These are phyloP conservation scores for Raphanus hybrid DNA, from an alignment of 441 rosid species.

Conservation along the genomic window DNA sequence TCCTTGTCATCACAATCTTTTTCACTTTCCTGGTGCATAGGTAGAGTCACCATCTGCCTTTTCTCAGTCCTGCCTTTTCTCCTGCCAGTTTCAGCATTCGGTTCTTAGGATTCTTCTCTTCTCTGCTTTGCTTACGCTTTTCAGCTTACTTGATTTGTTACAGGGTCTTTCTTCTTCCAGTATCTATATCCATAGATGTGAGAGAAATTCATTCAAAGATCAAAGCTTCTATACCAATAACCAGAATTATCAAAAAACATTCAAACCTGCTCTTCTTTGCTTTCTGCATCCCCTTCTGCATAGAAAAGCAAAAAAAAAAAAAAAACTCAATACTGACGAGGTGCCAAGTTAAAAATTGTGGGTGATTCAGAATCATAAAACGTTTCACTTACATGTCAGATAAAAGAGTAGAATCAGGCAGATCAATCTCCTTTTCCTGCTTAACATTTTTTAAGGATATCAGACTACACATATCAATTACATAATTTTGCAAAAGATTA, in stretches of 20 bases:
- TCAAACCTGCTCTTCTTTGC: constrained; percentile 18
- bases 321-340: too few relatives aligned
- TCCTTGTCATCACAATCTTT: constrained; percentile 25
- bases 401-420: constrained; percentile 39
- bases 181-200: constrained; percentile 22
- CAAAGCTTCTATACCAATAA: not conserved
- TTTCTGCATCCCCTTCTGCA: constrained; percentile 25
- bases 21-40: constrained; percentile 9
- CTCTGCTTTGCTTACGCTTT: constrained; percentile 21
- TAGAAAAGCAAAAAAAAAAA: not conserved
- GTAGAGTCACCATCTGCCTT: constrained; percentile 28
- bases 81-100: constrained; percentile 16
- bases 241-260: not conserved
- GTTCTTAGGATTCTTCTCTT: not conserved
- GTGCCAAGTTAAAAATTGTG: not conserved
- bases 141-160: constrained; percentile 10
- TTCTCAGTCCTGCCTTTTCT: constrained; percentile 21
- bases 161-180: constrained; percentile 22
- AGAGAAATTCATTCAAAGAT: constrained; percentile 16
- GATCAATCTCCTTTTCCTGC: constrained; percentile 44
- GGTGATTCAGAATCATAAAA: not conserved
- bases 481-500: not conserved
- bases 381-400: constrained; percentile 51
- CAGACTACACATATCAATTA: not conserved
- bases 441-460: constrained; percentile 18